Evolutionary conservation across 768 basidiomycete species (phyloP).

Genomic region (Pleurotus platypus): DNA sequence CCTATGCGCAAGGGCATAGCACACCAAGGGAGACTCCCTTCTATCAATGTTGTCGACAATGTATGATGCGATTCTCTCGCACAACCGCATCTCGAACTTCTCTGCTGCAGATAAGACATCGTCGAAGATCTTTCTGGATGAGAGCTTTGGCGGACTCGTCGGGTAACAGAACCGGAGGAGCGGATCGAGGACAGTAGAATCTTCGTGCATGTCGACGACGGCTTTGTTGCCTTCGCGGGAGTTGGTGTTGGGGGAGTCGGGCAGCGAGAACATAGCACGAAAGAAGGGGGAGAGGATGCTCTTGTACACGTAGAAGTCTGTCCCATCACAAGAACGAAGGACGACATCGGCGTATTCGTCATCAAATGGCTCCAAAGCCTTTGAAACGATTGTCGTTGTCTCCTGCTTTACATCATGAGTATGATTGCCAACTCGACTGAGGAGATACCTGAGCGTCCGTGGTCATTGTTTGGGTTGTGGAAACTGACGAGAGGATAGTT

Average conservation of each 20-base stretch:
- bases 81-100: background rate
- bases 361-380: background rate
- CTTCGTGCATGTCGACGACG: background rate
- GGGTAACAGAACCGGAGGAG: background rate
- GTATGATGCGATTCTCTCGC: background rate
- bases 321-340: conserved; percentile 2
- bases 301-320: conserved; percentile 1
- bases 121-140: background rate
- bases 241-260: background rate
- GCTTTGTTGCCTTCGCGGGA: background rate
- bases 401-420: too few species aligned
- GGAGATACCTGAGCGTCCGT: too few species aligned
- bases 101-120: background rate
- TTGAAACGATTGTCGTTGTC: too few species aligned
- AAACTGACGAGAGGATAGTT: too few species aligned
- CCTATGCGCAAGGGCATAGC: background rate
- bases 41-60: too few species aligned
- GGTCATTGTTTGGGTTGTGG: too few species aligned
- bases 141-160: background rate
- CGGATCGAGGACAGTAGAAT: background rate
- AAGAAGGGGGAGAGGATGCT: background rate
- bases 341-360: conserved; percentile 3
- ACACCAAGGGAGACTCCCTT: background rate
- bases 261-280: background rate
- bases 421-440: too few species aligned